Conservation (phyloP, 495 filamentous ascomycete species). For the Beverwykella pulmonaria region DNA sequence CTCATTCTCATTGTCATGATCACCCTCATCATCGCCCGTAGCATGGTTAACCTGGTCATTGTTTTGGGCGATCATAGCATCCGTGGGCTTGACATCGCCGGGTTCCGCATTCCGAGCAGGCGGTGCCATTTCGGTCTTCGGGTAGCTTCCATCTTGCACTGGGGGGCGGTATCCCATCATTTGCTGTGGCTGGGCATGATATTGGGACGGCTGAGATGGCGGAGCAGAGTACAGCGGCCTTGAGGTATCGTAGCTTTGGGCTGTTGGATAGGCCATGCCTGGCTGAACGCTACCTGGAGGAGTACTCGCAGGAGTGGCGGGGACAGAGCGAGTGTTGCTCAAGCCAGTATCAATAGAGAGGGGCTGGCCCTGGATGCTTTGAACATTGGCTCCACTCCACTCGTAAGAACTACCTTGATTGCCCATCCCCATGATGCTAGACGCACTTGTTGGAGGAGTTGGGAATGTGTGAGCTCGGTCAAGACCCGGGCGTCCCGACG, state of each 20-base stretch:
- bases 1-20: constrained; percentile 76
- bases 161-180: constrained; percentile 69
- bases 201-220: constrained; percentile 69
- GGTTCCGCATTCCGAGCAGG: constrained; percentile 70
- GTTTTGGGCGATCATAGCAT: constrained; percentile 47
- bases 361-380: constrained; percentile 67
- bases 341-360: constrained; percentile 84
- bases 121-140: constrained; percentile 92
- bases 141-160: constrained; percentile 63
- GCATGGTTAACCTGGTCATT: constrained; percentile 58
- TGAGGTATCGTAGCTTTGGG: constrained; percentile 74
- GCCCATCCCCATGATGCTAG: constrained; percentile 82
- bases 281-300: constrained; percentile 74
- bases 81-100: constrained; percentile 68
- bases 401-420: constrained; percentile 73
- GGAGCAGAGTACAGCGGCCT: constrained; percentile 79
- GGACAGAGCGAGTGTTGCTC: constrained; percentile 81
- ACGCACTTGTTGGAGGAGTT: constrained; percentile 89
- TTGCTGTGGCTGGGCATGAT: constrained; percentile 63
- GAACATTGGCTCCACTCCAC: constrained; percentile 71
- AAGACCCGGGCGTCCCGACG: constrained; percentile 67
- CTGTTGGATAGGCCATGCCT: constrained; percentile 73
- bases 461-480: constrained; percentile 89
- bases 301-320: constrained; percentile 90
- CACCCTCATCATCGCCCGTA: constrained; percentile 61